Evolutionary conservation across 441 rosid species (phyloP), one percentile per base, ranked within the genome.

Genomic region (Mallotus japonicus): DNA sequence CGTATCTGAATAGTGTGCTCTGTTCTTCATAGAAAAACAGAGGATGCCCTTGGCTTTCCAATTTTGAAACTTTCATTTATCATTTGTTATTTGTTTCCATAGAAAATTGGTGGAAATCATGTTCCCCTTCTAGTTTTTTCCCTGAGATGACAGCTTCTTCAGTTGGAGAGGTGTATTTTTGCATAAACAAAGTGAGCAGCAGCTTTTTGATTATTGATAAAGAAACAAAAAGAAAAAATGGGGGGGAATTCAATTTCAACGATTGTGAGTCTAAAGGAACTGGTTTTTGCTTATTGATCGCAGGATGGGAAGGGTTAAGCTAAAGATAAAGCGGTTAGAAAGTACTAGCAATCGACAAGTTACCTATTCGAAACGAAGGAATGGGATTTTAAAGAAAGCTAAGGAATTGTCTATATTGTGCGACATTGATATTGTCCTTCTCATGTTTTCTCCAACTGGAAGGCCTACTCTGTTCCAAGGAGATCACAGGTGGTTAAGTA

Each of bases 281-380:
- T 32, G 5, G 12, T 54, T 71, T 42, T 78, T 44, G 24, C 58
- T 63, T 44, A 20, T 34, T 77, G 83, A 61, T 60, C 78, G 84
- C 82, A 88, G 95, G 85, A 92, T 92, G 95, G 97, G 95, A 73
- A 87, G 97, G 85, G 97, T 90, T 75, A 90, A 90, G 86, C 83
- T 90, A 58, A 86, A 87, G 84, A 92, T 92, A 77, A 85, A 86
- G 87, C 85, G 82, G 79, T 73, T 90, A 72, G 92, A 90, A 79
- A 86, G 79, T 73, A 75, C 85, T 3, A 83, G 82, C 81, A 87
- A 79, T 75, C 86, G 93, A 53, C 93, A 88, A 80, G 86, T 79
- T 44, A 88, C 95, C 60, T 90, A 86, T 79, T 84, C 91, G 16
- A 88, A 92, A 76, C 76, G 95, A 73, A 92, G 81, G 77, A 77